A percentile compares a stretch with the other conserved stretches of the same genome.
Conservation (phyloP, 495 filamentous ascomycete species). For the Polyplosphaeria fusca region DNA sequence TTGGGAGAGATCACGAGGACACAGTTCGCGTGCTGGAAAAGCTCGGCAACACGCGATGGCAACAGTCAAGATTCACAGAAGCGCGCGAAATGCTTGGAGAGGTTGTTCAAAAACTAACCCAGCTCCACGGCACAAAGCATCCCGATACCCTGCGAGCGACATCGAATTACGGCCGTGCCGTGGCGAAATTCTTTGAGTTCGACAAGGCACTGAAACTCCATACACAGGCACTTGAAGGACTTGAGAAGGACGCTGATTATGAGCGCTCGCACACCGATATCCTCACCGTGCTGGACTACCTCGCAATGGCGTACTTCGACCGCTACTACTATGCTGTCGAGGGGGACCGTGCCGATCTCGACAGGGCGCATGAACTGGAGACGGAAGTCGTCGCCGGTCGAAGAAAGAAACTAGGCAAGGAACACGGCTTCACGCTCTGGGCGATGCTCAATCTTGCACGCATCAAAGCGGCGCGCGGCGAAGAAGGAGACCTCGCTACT, state of each 20-base stretch:
- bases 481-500: constrained; percentile 19
- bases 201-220: constrained; percentile 33
- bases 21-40: constrained; percentile 35
- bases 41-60: constrained; percentile 24
- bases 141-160: constrained; percentile 13
- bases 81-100: constrained; percentile 35
- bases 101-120: constrained; percentile 29
- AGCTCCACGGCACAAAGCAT: constrained; percentile 29
- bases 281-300: constrained; percentile 36
- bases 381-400: constrained; percentile 35
- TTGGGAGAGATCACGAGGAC: constrained; percentile 31
- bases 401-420: constrained; percentile 39
- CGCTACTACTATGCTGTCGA: neutral
- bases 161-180: constrained; percentile 29
- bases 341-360: neutral
- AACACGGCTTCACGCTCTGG: constrained; percentile 40
- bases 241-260: constrained; percentile 33
- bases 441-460: constrained; percentile 37
- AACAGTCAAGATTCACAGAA: constrained; percentile 37
- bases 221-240: constrained; percentile 32
- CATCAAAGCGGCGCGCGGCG: constrained; percentile 33
- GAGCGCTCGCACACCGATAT: constrained; percentile 38
- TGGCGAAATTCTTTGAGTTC: constrained; percentile 28
- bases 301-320: neutral
- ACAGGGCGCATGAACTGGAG: constrained; percentile 30